Base-by-base conservation (phyloP, 2,329 filamentous ascomycete genomes). In the Fusarium setosum region DNA sequence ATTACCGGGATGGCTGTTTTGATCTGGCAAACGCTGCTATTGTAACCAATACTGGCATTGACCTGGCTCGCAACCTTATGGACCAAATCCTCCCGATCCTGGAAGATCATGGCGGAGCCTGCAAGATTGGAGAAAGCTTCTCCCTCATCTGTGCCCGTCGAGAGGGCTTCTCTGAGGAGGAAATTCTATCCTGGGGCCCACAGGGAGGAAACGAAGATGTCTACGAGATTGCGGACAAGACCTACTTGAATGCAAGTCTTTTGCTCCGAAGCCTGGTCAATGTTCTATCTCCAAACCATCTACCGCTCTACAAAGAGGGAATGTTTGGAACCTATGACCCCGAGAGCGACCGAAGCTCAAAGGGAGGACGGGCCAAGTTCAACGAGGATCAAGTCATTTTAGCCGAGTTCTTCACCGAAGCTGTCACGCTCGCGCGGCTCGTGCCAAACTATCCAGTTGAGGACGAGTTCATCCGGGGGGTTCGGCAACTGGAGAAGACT, bases 1-100 rank as follows among this genome's bases (percentile, higher is more conserved):
- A 38, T 13, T 45, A 51, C 1, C 17, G 23, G 1, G 17, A 50
- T 2, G 18, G 31, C 0, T 26, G 9, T 1, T 17, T 62, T 3
- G 56, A 60, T 12, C 20, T 60, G 3, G 35, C 56, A 5, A 31
- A 32, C 26, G 37, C 21, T 12, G 56, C 38, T 18, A 7, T 63
- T 5, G 35, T 29, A 13, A 48, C 57, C 17, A 47, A 63, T 9
- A 18, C 23, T 2, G 60, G 29, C 3, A 38, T 53, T 1, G 29
- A 56, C 3, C 42, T 50, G 21, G 23, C 47, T 9, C 21, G 32
- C 8, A 31, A 31, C 4, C n/a, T 45, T 3, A 42, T 40, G 6
- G 24, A 17, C 3, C 11, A 34, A 7, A 40, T 23, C 2, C 34
- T 13, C 3, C 7, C 3, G 2, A 9, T 54, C 5, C 20, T 47